Evolutionary conservation across 257 asterid species (phyloP).

Genomic region (Solanum medicagineum): DNA sequence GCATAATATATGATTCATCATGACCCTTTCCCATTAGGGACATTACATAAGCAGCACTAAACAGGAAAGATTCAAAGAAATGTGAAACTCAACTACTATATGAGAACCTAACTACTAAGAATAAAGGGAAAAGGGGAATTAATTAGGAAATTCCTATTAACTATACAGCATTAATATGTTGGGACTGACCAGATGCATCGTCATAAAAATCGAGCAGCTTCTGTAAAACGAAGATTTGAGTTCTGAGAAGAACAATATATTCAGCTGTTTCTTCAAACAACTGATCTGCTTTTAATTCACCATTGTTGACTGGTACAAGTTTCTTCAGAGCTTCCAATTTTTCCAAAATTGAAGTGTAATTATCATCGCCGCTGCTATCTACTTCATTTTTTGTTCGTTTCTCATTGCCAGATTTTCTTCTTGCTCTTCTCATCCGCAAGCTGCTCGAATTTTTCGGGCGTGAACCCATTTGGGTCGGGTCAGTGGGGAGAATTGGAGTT

Average conservation of each 20-base stretch:
- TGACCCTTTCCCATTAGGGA: background rate
- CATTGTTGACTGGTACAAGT: conserved; percentile 33
- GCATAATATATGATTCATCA: background rate
- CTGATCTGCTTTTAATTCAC: conserved; percentile 30
- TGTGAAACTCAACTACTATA: background rate
- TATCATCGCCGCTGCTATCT: background rate
- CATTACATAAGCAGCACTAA: background rate
- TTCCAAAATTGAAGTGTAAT: conserved; percentile 22
- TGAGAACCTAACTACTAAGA: background rate
- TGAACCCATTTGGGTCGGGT: background rate
- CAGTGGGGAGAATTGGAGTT: background rate
- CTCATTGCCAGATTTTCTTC: conserved; percentile 16
- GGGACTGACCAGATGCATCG: conserved; percentile 10
- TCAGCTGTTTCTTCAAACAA: conserved; percentile 63
- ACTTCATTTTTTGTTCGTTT: background rate
- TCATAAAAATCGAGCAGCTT: conserved; percentile 56
- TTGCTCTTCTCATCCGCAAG: conserved; percentile 8
- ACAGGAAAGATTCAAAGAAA: background rate
- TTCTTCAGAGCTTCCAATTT: conserved; percentile 61
- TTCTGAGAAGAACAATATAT: conserved; percentile 53
- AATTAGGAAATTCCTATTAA: background rate
- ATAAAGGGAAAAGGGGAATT: background rate
- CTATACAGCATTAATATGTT: conserved; percentile 30
- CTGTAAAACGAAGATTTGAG: conserved; percentile 63
- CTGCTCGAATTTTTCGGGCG: background rate